phyloP scores from a whole-genome alignment of 2,329 filamentous ascomycete species.

The Alternaria sp. region DNA sequence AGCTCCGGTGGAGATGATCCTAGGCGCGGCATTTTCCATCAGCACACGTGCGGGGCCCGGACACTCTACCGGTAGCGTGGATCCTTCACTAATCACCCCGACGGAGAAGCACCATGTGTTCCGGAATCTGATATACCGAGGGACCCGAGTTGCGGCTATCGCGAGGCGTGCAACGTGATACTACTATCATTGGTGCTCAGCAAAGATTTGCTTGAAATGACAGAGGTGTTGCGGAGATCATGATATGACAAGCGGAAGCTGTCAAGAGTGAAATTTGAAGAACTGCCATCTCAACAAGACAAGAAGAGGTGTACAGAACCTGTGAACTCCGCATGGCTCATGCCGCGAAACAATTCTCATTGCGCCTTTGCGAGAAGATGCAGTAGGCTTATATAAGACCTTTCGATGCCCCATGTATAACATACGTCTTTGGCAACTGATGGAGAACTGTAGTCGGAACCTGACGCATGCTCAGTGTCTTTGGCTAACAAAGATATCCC shows the following conservation, averaged over 20 bases:
- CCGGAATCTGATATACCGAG: background rate
- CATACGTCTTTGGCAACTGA: background rate
- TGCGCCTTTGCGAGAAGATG: background rate
- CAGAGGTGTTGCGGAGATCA: background rate
- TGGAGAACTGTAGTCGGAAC: background rate
- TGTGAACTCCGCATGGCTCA: background rate
- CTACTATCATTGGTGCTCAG: background rate
- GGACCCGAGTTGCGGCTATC: background rate
- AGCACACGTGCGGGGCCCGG: background rate
- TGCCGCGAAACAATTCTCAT: background rate
- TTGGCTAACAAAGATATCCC: constrained; percentile 11
- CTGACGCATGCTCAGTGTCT: background rate
- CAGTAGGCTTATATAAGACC: background rate
- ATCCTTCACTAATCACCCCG: background rate
- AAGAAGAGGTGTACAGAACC: background rate
- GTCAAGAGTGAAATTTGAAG: background rate
- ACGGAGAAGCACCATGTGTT: background rate
- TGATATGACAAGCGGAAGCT: background rate
- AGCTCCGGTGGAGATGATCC: background rate
- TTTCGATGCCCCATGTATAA: constrained; percentile 17
- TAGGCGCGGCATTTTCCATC: background rate
- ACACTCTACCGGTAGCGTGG: background rate
- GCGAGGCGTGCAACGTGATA: background rate
- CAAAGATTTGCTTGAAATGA: background rate
- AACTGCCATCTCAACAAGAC: background rate